Evolutionary conservation across 768 basidiomycete genomes (phyloP), one percentile per base, ranked within the genome.

Genomic region (Holtermanniella nyarrowii): DNA sequence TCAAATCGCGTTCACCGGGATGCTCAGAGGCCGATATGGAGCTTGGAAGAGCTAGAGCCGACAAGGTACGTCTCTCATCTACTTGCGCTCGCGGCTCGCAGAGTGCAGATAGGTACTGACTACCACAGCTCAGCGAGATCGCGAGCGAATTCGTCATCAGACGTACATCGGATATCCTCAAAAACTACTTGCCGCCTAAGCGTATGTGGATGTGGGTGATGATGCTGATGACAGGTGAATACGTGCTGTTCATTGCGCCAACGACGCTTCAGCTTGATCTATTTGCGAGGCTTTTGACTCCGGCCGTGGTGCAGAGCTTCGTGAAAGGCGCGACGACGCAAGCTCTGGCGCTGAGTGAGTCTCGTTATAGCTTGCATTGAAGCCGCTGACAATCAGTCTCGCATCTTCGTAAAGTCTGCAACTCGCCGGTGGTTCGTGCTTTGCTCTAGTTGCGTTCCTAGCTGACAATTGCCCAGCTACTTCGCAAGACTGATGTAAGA

Each of bases 221-320:
- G n/a, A 49, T 4, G 13, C 39, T 61, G 14, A 48, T 16, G 22
- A 5, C 57, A 97, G 93, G 86, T 65, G 95, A 99, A 81, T 96
- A 93, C 66, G 85, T 93, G n/a, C 82, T 97, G n/a, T 97, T 97
- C 69, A 77, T 95, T 25, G 82, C 82, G 4, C 93, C 95, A 0
- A 90, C 89, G 0, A 45, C 72, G n/a, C 73, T 95, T 16, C 93
- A 99, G 61, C 70, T 86, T 4, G 75, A 79, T 12, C 83, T 97
- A 61, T 88, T 90, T 62, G 74, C 76, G 10, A 81, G 77, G 41
- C 81, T 96, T 11, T 78, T 99, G 5, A 76, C 80, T 24, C 81
- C 83, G 0, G 80, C 82, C 46, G 80, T 80, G 52, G 70, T 90
- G 23, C 80, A 83, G 54, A 77, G 78, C 45, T 73, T 91, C 4